Base-by-base conservation (phyloP, 2,329 filamentous ascomycete genomes). In the Pseudocercospora fuligena region DNA sequence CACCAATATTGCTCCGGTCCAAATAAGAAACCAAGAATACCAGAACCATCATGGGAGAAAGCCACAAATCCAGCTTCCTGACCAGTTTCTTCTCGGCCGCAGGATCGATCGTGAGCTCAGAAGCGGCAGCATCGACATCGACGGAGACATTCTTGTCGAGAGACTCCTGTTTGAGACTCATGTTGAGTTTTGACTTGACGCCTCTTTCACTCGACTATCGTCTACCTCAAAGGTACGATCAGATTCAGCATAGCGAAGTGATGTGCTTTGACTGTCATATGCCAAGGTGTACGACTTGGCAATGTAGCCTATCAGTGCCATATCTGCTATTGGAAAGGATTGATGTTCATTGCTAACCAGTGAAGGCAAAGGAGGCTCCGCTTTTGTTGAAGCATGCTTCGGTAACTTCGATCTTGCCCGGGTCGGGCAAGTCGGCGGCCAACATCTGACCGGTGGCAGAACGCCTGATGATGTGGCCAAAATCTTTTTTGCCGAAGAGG, bases 1-100 rank as follows among this genome's bases (percentile, higher is more conserved):
- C 47, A 63, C 66, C 63, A 67, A 83, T 83, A 70, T 86, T 86
- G 57, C 83, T 82, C 75, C 73, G 69, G 54, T 89, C 87, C 47
- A 87, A 77, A 70, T 85, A 87, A 67, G 82, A 86, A 3, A 81
- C 80, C 21, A 88, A 72, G 67, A 87, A 88, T 4, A 87, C 80
- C 56, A 86, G 74, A 81, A 86, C 86, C 65, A 88, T 84, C 63
- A 87, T 82, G 0, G 84, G 84, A 4, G 82, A 80, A 60, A 86
- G 81, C 3, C 79, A 79, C 3, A 81, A 53, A 63, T 86, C 84
- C 11, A 86, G 75, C 66, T 85, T 85, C 21, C 77, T 73, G 5
- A 86, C 78, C 1, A 86, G 75, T 62, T 78, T 81, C 59, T 73
- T 76, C 71, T 86, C 84, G 61, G 81, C 82, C 21, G 72, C 77